Base-by-base conservation (phyloP, 2,329 filamentous ascomycete species). In the Coniochaeta sp. region DNA sequence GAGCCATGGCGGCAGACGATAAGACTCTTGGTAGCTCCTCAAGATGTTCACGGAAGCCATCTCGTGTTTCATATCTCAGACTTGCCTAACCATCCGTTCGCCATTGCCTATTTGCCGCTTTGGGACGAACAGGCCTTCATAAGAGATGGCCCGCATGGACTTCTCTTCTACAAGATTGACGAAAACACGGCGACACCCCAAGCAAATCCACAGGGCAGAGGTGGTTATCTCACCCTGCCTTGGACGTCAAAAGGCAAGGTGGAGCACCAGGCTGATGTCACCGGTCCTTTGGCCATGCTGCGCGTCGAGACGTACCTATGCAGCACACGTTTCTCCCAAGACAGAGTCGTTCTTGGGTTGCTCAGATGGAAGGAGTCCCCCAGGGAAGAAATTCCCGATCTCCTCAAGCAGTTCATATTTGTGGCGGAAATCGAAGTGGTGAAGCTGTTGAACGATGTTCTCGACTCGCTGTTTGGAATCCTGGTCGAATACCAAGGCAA, bases 391-490 rank as follows among this genome's bases (percentile, higher is more conserved):
- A 80, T 98, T 1, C 80, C 90, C 0, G 81, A 86, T 26, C 78
- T 96, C 0, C 77, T 99, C 47, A 89, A 89, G 70, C 88, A 93
- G 65, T 84, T 98, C 56, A 87, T 93, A 22, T 98, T 98, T 65
- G 93, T 99, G 0, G 90, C 95, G 0, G 95, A 99, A 71, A 96
- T 98, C 60, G 96, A 99, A 74, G 90, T 99, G 36, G 95, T 99
- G 63, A 99, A 98, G 77, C 82, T 98, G 47, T 78, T 98, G 8
- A 89, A 85, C 63, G 89, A 96, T 67, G 92, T 98, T 1, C 88
- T 99, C 58, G 91, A 96, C 72, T 86, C 91, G 0, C 83, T 99
- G 0, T 99, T 99, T 70, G 89, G 91, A 6, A 92, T 97, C 30
- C 79, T 98, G 30, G 90, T 96, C 32, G 92, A 97, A 66, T 88